A percentile compares a stretch with the other conserved stretches of the same genome.
These are phyloP conservation scores for Naganishia vishniacii DNA, from an alignment of 768 basidiomycete genomes.

Conservation along the genomic window DNA sequence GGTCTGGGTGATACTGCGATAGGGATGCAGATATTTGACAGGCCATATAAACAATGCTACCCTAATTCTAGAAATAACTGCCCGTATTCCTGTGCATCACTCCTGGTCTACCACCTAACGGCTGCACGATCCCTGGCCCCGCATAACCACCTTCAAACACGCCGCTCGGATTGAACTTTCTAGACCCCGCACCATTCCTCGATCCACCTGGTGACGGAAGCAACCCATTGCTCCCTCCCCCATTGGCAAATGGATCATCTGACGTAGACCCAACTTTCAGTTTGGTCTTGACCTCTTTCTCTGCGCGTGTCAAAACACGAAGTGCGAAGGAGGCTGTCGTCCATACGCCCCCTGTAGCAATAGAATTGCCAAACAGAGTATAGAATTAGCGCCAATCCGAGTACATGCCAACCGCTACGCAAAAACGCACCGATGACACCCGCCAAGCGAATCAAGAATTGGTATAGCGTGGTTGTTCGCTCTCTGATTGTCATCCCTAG, in stretches of 20 bases:
- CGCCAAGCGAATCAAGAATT: slow-evolving; percentile 73
- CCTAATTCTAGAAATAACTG: background rate
- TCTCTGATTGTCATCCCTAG: slow-evolving; percentile 78
- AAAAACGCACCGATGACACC: slow-evolving; percentile 81
- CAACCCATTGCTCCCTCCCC: background rate
- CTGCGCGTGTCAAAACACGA: slow-evolving; percentile 42
- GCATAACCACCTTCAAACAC: background rate
- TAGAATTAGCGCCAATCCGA: too few relatives aligned
- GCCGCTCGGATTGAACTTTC: background rate
- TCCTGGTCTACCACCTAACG: background rate
- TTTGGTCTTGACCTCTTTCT: slow-evolving; percentile 37
- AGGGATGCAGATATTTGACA: too few relatives aligned
- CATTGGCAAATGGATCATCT: background rate
- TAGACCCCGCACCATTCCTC: background rate
- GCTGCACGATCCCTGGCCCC: background rate
- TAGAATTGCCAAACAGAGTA: background rate
- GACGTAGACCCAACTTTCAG: slow-evolving; percentile 9
- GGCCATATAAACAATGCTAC: too few relatives aligned
- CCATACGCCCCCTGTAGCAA: slow-evolving; percentile 44
- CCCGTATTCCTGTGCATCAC: slow-evolving; percentile 4
- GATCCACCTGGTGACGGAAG: background rate
- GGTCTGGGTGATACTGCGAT: too few relatives aligned
- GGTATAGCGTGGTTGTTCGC: slow-evolving; percentile 72
- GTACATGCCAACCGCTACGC: too few relatives aligned
- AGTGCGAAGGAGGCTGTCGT: slow-evolving; percentile 45